Percentiles rank a stretch among this genome's conserved stretches.
Conservation (phyloP, 805 yeast genomes). For the Ogataea trehaloabstinens region DNA sequence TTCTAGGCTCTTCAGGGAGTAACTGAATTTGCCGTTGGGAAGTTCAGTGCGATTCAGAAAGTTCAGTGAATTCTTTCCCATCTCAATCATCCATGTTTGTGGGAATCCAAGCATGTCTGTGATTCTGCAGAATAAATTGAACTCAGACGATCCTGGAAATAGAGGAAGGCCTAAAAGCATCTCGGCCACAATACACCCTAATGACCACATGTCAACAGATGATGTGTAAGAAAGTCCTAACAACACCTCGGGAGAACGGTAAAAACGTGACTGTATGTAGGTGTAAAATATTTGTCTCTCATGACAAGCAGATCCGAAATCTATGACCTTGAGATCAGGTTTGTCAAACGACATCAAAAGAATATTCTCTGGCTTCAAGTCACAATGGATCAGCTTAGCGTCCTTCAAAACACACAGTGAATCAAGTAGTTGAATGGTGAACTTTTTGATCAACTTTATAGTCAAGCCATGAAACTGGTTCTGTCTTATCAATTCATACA, state of each 20-base stretch:
- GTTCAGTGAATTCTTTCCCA: conserved; percentile 79
- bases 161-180: conserved; percentile 80
- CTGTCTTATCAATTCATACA: conserved; percentile 88
- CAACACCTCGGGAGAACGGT: conserved; percentile 92
- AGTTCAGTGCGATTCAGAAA: conserved; percentile 43
- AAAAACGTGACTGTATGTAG: conserved; percentile 88
- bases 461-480: conserved; percentile 90
- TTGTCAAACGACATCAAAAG: conserved; percentile 74
- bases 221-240: conserved; percentile 90
- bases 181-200: conserved; percentile 60
- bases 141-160: conserved; percentile 94
- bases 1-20: conserved; percentile 39
- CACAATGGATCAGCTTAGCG: conserved; percentile 89
- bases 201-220: conserved; percentile 80
- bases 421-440: conserved; percentile 79
- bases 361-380: conserved; percentile 94
- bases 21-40: conserved; percentile 26
- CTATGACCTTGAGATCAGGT: conserved; percentile 88
- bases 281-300: conserved; percentile 87
- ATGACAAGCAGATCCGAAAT: conserved; percentile 94
- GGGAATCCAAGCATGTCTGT: conserved; percentile 82
- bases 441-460: conserved; percentile 71
- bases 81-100: conserved; percentile 94
- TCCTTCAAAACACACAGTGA: conserved; percentile 78
- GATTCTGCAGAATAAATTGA: conserved; percentile 82